Evolutionary conservation across 768 basidiomycete species (phyloP).

Genomic region (Mycena haematopus): DNA sequence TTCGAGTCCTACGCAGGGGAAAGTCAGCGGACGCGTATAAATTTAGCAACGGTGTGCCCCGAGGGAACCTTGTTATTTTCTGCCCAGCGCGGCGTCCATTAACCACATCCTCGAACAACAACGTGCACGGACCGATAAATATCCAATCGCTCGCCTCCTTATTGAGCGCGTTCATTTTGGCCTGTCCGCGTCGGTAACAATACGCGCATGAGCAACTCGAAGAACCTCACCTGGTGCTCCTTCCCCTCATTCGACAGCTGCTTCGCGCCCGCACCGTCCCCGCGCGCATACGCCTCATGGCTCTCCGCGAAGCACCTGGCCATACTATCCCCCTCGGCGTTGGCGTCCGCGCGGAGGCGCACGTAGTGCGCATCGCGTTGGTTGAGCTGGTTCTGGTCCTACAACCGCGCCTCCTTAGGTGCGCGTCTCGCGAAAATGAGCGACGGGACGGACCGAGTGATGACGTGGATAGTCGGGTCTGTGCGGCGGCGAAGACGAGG

Average conservation of each 20-base stretch:
- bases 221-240: constrained; percentile 59
- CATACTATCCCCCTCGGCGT: constrained; percentile 83
- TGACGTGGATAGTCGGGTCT: background rate
- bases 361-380: constrained; percentile 74
- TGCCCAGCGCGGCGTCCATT: constrained; percentile 33
- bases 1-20: constrained; percentile 58
- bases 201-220: background rate
- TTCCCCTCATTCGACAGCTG: constrained; percentile 83
- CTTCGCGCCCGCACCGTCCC: constrained; percentile 84
- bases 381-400: constrained; percentile 64
- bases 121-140: constrained; percentile 62
- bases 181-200: background rate
- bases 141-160: constrained; percentile 88
- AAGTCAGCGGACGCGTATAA: background rate
- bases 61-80: constrained; percentile 74
- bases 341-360: constrained; percentile 75
- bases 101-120: background rate
- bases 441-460: constrained; percentile 12
- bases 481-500: constrained; percentile 11
- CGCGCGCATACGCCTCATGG: constrained; percentile 73
- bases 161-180: constrained; percentile 79
- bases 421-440: background rate
- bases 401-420: background rate
- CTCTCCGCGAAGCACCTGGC: constrained; percentile 70
- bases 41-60: background rate